A percentile compares a stretch with the other conserved stretches of the same genome.
Conservation (phyloP, 2,329 filamentous ascomycete species). For the Botrytis elliptica region DNA sequence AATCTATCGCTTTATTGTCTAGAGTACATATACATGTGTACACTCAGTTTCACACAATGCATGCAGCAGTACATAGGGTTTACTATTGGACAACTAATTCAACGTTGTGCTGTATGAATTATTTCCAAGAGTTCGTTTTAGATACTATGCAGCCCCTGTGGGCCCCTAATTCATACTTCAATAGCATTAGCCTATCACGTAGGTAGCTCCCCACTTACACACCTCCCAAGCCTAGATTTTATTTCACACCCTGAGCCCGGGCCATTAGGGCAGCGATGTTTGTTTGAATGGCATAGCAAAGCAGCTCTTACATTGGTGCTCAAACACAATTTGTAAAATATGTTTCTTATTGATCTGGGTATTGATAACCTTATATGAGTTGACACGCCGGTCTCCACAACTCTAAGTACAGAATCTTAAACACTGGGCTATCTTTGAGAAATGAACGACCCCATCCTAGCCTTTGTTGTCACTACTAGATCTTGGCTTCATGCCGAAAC, state of each 20-base stretch:
- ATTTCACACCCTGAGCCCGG: not conserved
- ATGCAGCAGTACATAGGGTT: not conserved
- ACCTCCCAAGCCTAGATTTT: not conserved
- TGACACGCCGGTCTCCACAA: not conserved
- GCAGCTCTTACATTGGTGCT: not conserved
- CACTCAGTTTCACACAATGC: not conserved
- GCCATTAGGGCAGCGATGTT: conserved; percentile 2
- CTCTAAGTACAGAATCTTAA: not conserved
- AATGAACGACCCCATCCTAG: not conserved
- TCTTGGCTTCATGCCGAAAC: conserved; percentile 12
- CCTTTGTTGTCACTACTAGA: not conserved
- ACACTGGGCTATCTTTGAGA: not conserved
- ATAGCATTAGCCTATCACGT: conserved; percentile 8
- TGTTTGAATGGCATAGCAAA: not conserved
- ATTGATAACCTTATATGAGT: not conserved
- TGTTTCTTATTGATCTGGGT: not conserved
- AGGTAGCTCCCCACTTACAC: not conserved
- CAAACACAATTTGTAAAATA: not conserved
- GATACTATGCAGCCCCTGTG: not conserved
- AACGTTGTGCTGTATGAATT: not conserved
- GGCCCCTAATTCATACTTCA: not conserved
- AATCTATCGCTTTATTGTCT: not conserved
- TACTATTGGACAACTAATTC: not conserved
- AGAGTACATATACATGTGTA: not conserved
- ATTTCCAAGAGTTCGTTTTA: not conserved